These are phyloP conservation scores for Takashimella koratensis DNA, from an alignment of 1,284 basidiomycete species.

Conservation along the genomic window DNA sequence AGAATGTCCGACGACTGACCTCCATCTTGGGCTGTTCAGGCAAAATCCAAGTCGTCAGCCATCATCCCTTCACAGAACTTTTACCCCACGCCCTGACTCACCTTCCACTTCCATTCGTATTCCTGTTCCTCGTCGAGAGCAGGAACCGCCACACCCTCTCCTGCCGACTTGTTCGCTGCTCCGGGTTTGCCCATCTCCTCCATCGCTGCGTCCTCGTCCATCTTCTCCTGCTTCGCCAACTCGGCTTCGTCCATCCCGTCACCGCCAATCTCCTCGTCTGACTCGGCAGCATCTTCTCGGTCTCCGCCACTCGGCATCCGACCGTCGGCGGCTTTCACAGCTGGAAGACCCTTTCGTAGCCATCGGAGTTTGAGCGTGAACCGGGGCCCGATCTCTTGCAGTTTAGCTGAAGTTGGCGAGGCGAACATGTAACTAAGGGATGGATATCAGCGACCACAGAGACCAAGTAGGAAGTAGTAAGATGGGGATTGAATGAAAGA, in stretches of 20 bases:
- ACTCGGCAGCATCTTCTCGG: constrained; percentile 52
- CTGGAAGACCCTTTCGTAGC: constrained; percentile 82
- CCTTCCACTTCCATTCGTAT: constrained; percentile 53
- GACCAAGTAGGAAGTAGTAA: not conserved
- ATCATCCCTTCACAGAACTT: no score
- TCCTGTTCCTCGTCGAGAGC: constrained; percentile 49
- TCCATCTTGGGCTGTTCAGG: constrained; percentile 50
- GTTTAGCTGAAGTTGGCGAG: constrained; percentile 79
- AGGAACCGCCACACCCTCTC: constrained; percentile 38
- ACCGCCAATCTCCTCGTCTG: constrained; percentile 28
- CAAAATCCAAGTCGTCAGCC: no score
- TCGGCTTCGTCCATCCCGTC: constrained; percentile 31
- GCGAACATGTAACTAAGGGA: constrained; percentile 81
- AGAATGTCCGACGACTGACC: constrained; percentile 50
- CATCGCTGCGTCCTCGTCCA: constrained; percentile 43
- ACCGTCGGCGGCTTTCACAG: constrained; percentile 55
- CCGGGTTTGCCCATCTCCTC: constrained; percentile 28
- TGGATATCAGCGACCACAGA: no score
- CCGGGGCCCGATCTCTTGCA: constrained; percentile 97
- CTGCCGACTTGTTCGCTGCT: constrained; percentile 5
- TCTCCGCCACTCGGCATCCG: constrained; percentile 54
- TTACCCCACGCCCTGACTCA: constrained; percentile 20
- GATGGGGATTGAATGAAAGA: not conserved
- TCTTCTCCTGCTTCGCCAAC: constrained; percentile 32
- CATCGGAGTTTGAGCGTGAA: constrained; percentile 93